These are phyloP conservation scores for Neospora caninum DNA, from an alignment of 169 alveolate species.

Conservation along the genomic window DNA sequence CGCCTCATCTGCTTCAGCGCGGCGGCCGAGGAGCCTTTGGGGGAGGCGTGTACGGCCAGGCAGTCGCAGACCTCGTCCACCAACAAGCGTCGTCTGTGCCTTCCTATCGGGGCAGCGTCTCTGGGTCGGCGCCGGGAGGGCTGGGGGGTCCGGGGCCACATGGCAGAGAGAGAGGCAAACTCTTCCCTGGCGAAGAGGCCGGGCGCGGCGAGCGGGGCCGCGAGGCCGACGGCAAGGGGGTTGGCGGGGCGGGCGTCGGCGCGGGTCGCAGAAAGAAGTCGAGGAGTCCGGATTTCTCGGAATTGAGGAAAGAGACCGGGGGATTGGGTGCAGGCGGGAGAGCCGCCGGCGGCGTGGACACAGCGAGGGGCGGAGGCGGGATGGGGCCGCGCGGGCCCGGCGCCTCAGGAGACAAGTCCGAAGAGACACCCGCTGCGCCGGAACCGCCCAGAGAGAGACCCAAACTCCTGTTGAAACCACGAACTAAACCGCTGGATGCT, in stretches of 20 bases:
- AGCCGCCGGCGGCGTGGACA: background rate
- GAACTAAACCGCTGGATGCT: slow-evolving; percentile 3
- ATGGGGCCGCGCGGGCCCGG: background rate
- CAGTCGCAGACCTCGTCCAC: slow-evolving; percentile 3
- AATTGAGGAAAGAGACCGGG: background rate
- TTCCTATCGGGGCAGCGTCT: background rate
- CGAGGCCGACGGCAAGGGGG: background rate
- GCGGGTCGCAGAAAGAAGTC: background rate
- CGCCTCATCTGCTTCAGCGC: background rate
- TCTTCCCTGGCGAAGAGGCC: background rate
- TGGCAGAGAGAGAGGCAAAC: background rate
- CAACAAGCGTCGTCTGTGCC: background rate
- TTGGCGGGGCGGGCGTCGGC: background rate
- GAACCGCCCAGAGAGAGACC: slow-evolving; percentile 32
- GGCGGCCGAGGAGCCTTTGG: background rate
- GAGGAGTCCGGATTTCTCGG: slow-evolving; percentile 22
- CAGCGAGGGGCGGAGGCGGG: background rate
- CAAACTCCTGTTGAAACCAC: slow-evolving; percentile 18
- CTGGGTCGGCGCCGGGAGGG: background rate
- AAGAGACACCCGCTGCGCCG: background rate
- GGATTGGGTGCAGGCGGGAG: background rate
- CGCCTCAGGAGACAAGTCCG: background rate
- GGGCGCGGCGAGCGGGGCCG: background rate
- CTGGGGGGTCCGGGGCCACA: background rate
- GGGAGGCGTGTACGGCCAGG: slow-evolving; percentile 26